Percentiles rank a stretch among this genome's conserved stretches.
Conservation (phyloP, 2,329 filamentous ascomycete species). For the Diaporthe amygdali region DNA sequence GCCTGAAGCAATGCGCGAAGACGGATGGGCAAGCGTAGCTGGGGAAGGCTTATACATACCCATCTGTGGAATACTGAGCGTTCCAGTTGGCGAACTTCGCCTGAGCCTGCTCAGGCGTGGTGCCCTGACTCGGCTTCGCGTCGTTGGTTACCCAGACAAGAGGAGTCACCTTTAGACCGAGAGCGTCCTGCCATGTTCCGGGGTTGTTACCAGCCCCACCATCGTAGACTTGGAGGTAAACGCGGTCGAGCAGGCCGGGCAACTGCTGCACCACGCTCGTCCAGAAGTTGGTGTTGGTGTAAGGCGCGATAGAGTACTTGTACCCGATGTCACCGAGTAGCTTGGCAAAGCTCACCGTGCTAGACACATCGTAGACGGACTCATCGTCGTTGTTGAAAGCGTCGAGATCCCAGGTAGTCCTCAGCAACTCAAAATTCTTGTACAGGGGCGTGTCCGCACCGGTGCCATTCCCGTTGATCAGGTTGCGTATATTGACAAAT, state of each 20-base stretch:
- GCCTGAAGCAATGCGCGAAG: no score
- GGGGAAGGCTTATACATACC: background rate
- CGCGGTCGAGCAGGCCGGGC: constrained; percentile 24
- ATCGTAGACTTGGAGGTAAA: constrained; percentile 16
- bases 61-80: background rate
- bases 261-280: constrained; percentile 32
- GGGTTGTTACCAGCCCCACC: constrained; percentile 4
- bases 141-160: constrained; percentile 12
- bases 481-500: constrained; percentile 39
- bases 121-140: constrained; percentile 2
- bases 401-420: constrained; percentile 44
- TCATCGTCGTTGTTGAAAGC: constrained; percentile 50
- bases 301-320: constrained; percentile 45
- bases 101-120: constrained; percentile 8
- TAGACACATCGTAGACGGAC: constrained; percentile 42
- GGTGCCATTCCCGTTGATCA: constrained; percentile 38
- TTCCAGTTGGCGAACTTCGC: constrained; percentile 12
- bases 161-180: background rate
- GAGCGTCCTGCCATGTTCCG: background rate
- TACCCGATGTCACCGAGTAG: constrained; percentile 44
- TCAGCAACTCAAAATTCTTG: constrained; percentile 42
- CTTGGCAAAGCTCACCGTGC: constrained; percentile 43
- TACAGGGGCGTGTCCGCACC: constrained; percentile 38
- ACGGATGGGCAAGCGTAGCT: no score
- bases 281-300: constrained; percentile 44